Base-by-base conservation (phyloP, 2,329 filamentous ascomycete genomes). In the Dryadomyces quercivorus region DNA sequence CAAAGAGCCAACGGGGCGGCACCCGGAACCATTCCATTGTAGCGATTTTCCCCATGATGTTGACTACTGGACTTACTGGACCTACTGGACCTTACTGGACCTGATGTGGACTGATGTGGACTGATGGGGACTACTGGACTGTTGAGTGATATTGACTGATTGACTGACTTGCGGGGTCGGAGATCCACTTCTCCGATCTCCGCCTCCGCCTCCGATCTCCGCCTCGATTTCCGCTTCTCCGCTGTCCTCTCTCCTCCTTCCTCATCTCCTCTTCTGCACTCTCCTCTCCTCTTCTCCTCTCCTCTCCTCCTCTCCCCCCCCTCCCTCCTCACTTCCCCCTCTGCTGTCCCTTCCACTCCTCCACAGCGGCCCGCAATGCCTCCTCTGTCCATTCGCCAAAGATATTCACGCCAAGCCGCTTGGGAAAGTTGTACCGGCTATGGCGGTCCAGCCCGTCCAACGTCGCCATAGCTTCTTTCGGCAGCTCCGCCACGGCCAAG, bases 1-100 rank as follows among this genome's bases (percentile, higher is more conserved):
- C 81, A 60, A 86, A 84, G 1, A 86, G 73, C 82, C 82, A 86
- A 51, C 82, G 71, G 22, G 82, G 82, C 56, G 79, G 78, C 34
- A 85, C 78, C 38, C 81, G 76, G 65, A 85, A 85, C 63, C 84
- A 83, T 63, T 85, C 80, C 31, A 85, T 77, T 12, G 64, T 72
- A 57, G 75, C 74, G 62, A 86, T 85, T 21, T 58, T 58, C 21
- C 53, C 55, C 61, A 62, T 62, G 43, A n/a, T n/a, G n/a, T n/a
- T n/a, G n/a, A n/a, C n/a, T n/a, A n/a, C n/a, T n/a, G n/a, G n/a
- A n/a, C n/a, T n/a, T n/a, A n/a, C n/a, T n/a, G n/a, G n/a, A n/a
- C n/a, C n/a, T n/a, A n/a, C n/a, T n/a, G n/a, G n/a, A n/a, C n/a
- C n/a, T n/a, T n/a, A n/a, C n/a, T n/a, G n/a, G n/a, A n/a, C n/a